Evolutionary conservation across 257 asterid genomes (phyloP).

Genomic region (Primulina huaijiensis): DNA sequence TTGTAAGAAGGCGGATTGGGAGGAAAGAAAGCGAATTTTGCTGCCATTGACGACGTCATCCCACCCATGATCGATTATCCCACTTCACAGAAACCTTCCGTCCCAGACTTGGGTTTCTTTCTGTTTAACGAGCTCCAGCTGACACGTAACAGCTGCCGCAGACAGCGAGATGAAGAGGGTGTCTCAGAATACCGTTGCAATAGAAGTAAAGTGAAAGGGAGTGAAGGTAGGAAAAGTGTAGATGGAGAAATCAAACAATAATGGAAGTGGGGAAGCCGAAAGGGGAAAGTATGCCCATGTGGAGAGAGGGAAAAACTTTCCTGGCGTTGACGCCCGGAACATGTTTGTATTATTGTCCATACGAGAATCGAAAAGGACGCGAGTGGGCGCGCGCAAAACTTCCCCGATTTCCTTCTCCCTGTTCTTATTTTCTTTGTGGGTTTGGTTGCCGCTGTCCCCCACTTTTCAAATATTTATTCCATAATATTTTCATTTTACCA

Average conservation of each 20-base stretch:
- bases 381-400: background rate
- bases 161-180: background rate
- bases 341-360: constrained; percentile 36
- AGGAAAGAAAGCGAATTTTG: constrained; percentile 94
- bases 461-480: constrained; percentile 24
- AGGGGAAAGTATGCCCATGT: constrained; percentile 11
- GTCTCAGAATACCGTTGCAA: constrained; percentile 28
- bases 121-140: background rate
- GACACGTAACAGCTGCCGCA: background rate
- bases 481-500: background rate
- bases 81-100: background rate
- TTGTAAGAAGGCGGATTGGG: constrained; percentile 93
- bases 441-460: constrained; percentile 15
- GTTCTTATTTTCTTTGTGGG: background rate
- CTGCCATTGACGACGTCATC: constrained; percentile 98
- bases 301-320: background rate
- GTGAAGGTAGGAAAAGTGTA: constrained; percentile 27
- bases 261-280: constrained; percentile 20
- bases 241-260: constrained; percentile 28
- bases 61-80: constrained; percentile 61
- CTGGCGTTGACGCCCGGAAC: constrained; percentile 45
- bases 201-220: constrained; percentile 19
- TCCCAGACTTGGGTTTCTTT: background rate
- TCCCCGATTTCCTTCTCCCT: constrained; percentile 21
- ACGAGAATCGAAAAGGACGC: constrained; percentile 32